These are phyloP conservation scores for Hypholoma sublateritium DNA, from an alignment of 768 basidiomycete genomes.

Conservation along the genomic window DNA sequence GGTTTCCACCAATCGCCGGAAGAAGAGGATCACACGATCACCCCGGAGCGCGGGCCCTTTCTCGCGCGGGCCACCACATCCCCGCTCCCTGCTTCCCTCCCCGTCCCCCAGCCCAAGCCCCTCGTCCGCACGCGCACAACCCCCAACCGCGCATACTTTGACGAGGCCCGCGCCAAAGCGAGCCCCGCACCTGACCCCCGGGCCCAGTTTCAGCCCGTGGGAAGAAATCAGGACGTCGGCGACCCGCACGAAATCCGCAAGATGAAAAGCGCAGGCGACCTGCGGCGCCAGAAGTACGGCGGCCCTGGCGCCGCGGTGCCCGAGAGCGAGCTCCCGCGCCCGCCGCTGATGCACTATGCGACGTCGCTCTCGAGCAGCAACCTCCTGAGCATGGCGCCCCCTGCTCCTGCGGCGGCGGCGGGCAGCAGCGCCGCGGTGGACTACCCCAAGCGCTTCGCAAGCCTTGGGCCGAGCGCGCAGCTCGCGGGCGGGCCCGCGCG, in stretches of 20 bases:
- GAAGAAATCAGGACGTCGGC: conserved; percentile 37
- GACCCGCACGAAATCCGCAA: conserved; percentile 65
- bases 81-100: conserved; percentile 35
- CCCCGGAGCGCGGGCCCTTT: conserved; percentile 54
- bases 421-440: conserved; percentile 23
- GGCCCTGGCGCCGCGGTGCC: conserved; percentile 23
- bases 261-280: conserved; percentile 87
- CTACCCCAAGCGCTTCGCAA: conserved; percentile 62
- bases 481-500: conserved; percentile 34
- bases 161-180: conserved; percentile 40
- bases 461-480: conserved; percentile 57
- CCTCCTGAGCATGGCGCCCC: conserved; percentile 38
- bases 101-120: conserved; percentile 27
- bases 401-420: conserved; percentile 16
- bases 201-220: conserved; percentile 17
- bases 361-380: conserved; percentile 73
- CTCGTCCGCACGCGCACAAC: conserved; percentile 74
- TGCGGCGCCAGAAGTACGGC: conserved; percentile 47
- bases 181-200: conserved; percentile 22
- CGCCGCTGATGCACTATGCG: conserved; percentile 49
- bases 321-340: conserved; percentile 27
- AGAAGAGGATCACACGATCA: conserved; percentile 78
- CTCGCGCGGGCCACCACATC: conserved; percentile 53
- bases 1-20: conserved; percentile 40
- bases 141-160: conserved; percentile 59